Percentiles rank a stretch among this genome's conserved stretches.
phyloP scores from a whole-genome alignment of 2,329 filamentous ascomycete species.

The Onygenales sp. region DNA sequence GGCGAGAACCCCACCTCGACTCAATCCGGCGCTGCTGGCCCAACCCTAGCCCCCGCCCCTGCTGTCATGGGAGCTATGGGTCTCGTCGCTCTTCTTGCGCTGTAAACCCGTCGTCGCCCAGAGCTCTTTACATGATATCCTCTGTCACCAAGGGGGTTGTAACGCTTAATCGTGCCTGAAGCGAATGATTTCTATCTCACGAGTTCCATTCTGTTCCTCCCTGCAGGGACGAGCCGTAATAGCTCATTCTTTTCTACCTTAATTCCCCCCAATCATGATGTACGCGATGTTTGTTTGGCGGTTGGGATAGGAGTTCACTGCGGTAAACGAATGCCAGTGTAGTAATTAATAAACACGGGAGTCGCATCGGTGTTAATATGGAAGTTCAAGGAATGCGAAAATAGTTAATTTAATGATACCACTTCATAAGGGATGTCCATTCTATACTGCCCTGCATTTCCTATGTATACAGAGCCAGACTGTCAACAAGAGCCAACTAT shows the following conservation, averaged over 20 bases:
- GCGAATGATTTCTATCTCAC: not conserved
- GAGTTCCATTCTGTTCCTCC: not conserved
- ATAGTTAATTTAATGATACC: too few species aligned
- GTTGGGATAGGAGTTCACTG: too few species aligned
- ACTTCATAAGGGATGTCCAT: too few species aligned
- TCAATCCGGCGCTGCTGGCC: conserved; percentile 17
- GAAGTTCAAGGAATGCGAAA: too few species aligned
- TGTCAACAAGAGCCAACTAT: too few species aligned
- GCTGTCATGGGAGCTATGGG: conserved; percentile 25
- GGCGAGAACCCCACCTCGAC: conserved; percentile 11
- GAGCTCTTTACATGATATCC: not conserved
- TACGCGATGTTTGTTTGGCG: not conserved
- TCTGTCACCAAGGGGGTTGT: too few species aligned
- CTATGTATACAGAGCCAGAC: too few species aligned
- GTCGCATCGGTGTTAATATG: too few species aligned
- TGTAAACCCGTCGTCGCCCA: conserved; percentile 19
- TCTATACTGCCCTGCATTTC: too few species aligned
- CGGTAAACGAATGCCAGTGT: too few species aligned
- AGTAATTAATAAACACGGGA: too few species aligned
- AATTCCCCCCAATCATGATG: not conserved
- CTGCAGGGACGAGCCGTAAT: not conserved
- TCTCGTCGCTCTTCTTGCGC: conserved; percentile 31
- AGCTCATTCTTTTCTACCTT: not conserved
- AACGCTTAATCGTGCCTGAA: not conserved
- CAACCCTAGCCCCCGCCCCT: conserved; percentile 16